Base-by-base conservation (phyloP, 2,329 filamentous ascomycete genomes). In the Alternaria viburni region DNA sequence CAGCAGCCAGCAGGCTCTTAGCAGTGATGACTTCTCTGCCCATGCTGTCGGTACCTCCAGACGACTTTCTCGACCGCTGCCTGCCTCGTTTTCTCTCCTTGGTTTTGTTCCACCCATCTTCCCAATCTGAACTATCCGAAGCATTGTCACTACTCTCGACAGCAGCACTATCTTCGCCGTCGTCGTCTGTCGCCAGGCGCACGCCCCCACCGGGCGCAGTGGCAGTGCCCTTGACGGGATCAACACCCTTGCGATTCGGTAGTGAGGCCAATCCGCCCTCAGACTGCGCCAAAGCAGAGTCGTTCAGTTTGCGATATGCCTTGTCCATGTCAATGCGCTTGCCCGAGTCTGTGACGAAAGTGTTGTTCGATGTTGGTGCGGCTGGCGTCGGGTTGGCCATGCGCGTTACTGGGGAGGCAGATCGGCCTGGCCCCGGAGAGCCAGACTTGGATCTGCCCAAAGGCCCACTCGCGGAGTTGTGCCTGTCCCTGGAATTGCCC, bases 221-320 rank as follows among this genome's bases (percentile, higher is more conserved):
- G 13, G 79, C 74, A 52, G 82, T 83, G 43, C 80, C 79, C 59
- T 73, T 75, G n/a, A 67, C 46, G 8, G 75, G 77, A 61, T 81
- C 76, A 44, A 77, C 79, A 17, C 76, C 79, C 69, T 89, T 90
- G 54, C 87, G 85, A 66, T 68, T 75, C 13, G 64, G 70, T 15
- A 92, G 81, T 54, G 84, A 83, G 7, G 90, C 85, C 30, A 95
- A 80, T 54, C 83, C 87, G 26, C 91, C 89, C 17, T 87, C 85
- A 6, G 89, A 89, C 28, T 85, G 85, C 4, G 88, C 84, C 46
- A 94, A 80, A 54, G 90, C 89, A 11, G 90, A 90, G 74, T 94
- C 90, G 1, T 91, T 93, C 17, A 93, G 81, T 62, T 88, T 86
- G 54, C 89, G 85, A 74, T 93, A 92, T 5, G 91, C 90, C 66